Conservation (phyloP, 2,329 filamentous ascomycete species). For the Cladosporium colombiae region DNA sequence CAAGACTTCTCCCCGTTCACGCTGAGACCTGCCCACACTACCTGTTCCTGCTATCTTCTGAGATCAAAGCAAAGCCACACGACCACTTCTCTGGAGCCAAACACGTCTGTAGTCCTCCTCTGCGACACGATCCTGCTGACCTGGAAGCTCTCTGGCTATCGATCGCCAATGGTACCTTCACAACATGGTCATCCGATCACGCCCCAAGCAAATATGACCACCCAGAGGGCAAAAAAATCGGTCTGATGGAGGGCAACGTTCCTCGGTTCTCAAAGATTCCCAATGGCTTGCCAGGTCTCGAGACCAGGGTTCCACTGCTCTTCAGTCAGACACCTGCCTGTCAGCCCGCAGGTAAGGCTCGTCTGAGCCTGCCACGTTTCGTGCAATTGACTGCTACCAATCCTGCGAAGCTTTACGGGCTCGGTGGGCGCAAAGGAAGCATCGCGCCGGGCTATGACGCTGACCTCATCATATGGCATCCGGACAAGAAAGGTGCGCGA, state of each 20-base stretch:
- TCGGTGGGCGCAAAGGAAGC: slow-evolving; percentile 43
- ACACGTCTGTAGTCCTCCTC: slow-evolving; percentile 39
- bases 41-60: slow-evolving; percentile 37
- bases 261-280: slow-evolving; percentile 45
- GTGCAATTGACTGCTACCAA: slow-evolving; percentile 49
- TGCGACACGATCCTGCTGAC: slow-evolving; percentile 36
- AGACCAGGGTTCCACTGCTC: slow-evolving; percentile 45
- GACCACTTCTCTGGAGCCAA: slow-evolving; percentile 41
- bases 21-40: slow-evolving; percentile 43
- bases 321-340: slow-evolving; percentile 39
- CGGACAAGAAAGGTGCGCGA: slow-evolving; percentile 30
- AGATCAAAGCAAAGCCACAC: slow-evolving; percentile 34
- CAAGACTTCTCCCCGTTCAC: slow-evolving; percentile 38
- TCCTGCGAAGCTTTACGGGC: slow-evolving; percentile 48
- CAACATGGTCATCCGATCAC: slow-evolving; percentile 39
- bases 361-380: slow-evolving; percentile 42
- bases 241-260: slow-evolving; percentile 35
- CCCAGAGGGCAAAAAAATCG: slow-evolving; percentile 42
- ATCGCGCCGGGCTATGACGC: slow-evolving; percentile 48
- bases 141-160: slow-evolving; percentile 39
- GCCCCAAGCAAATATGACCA: slow-evolving; percentile 44
- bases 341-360: slow-evolving; percentile 27
- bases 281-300: slow-evolving; percentile 47
- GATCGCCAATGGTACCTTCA: slow-evolving; percentile 40
- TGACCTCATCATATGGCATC: slow-evolving; percentile 48